phyloP scores from a whole-genome alignment of 2,329 filamentous ascomycete genomes.

The Aureobasidium sp. region DNA sequence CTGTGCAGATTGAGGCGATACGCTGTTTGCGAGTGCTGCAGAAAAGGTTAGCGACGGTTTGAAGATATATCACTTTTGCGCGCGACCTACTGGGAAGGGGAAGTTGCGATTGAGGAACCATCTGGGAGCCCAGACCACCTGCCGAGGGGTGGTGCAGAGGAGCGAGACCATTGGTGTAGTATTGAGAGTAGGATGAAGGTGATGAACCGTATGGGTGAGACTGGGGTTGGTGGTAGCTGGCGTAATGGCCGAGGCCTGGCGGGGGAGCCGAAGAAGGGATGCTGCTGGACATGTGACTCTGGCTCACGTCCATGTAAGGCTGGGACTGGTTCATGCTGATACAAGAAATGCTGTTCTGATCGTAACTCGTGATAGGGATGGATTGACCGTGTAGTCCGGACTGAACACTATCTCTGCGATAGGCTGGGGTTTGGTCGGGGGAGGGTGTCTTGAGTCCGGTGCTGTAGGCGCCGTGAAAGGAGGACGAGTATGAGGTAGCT shows the following conservation, averaged over 20 bases:
- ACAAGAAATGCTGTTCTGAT: slow-evolving; percentile 27
- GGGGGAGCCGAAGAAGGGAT: slow-evolving; percentile 42
- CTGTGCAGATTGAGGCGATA: slow-evolving; percentile 14
- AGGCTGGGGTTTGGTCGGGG: slow-evolving; percentile 49
- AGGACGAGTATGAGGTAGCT: slow-evolving; percentile 40
- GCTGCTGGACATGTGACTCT: slow-evolving; percentile 18
- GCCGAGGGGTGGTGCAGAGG: slow-evolving; percentile 71
- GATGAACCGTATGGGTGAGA: slow-evolving; percentile 34
- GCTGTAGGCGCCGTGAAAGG: slow-evolving; percentile 38
- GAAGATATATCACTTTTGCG: slow-evolving; percentile 13
- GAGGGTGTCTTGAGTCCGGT: slow-evolving; percentile 69
- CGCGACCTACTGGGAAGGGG: slow-evolving; percentile 36
- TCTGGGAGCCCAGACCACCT: slow-evolving; percentile 56
- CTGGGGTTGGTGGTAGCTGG: slow-evolving; percentile 48
- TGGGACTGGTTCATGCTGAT: slow-evolving; percentile 71
- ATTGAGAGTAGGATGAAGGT: slow-evolving; percentile 68
- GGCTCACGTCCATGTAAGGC: slow-evolving; percentile 63
- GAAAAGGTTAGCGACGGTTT: not conserved
- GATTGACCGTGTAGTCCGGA: slow-evolving; percentile 11
- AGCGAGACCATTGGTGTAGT: slow-evolving; percentile 70
- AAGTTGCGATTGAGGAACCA: slow-evolving; percentile 65
- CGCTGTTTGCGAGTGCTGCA: slow-evolving; percentile 12
- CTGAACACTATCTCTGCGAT: slow-evolving; percentile 18
- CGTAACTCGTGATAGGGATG: slow-evolving; percentile 12
- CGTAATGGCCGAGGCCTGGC: slow-evolving; percentile 63